These are phyloP conservation scores for Stephania japonica DNA, from an alignment of 164 flowering plant species.

Conservation along the genomic window DNA sequence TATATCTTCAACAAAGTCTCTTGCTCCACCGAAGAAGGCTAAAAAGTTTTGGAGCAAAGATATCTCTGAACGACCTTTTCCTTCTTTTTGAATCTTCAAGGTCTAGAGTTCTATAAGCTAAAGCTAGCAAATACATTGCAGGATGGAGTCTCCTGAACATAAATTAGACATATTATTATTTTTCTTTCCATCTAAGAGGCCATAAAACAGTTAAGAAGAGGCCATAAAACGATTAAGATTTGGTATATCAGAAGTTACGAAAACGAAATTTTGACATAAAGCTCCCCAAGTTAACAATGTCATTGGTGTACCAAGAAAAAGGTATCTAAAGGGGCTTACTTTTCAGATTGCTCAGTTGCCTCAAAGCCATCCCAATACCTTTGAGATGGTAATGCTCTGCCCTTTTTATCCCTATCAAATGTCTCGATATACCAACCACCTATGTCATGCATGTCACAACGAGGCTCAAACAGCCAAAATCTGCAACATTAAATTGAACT, in stretches of 20 bases:
- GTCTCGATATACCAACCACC: slow-evolving; percentile 99
- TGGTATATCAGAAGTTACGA: background rate
- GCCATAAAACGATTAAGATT: slow-evolving; percentile 2
- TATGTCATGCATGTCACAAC: slow-evolving; percentile 77
- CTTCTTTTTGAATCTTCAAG: slow-evolving; percentile 63
- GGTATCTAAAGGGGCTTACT: slow-evolving; percentile 35
- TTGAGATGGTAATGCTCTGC: slow-evolving; percentile 50
- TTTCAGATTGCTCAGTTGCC: slow-evolving; percentile 34
- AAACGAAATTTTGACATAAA: background rate
- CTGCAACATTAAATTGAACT: slow-evolving; percentile 29
- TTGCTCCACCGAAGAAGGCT: slow-evolving; percentile 63
- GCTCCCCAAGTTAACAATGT: background rate
- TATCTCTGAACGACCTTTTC: slow-evolving; percentile 34
- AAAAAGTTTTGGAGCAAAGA: slow-evolving; percentile 36
- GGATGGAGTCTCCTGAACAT: slow-evolving; percentile 89
- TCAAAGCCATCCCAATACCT: slow-evolving; percentile 74
- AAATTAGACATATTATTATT: background rate
- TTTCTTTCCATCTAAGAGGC: background rate
- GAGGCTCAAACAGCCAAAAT: slow-evolving; percentile 97
- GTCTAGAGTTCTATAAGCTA: slow-evolving; percentile 91
- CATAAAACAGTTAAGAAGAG: slow-evolving; percentile 1
- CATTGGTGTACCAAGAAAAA: background rate
- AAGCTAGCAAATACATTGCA: slow-evolving; percentile 78
- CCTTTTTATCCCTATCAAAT: slow-evolving; percentile 74
- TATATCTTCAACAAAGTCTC: slow-evolving; percentile 33